A percentile compares a stretch with the other conserved stretches of the same genome.
Conservation (phyloP, 768 basidiomycete genomes). For the Boletellus emodensis region DNA sequence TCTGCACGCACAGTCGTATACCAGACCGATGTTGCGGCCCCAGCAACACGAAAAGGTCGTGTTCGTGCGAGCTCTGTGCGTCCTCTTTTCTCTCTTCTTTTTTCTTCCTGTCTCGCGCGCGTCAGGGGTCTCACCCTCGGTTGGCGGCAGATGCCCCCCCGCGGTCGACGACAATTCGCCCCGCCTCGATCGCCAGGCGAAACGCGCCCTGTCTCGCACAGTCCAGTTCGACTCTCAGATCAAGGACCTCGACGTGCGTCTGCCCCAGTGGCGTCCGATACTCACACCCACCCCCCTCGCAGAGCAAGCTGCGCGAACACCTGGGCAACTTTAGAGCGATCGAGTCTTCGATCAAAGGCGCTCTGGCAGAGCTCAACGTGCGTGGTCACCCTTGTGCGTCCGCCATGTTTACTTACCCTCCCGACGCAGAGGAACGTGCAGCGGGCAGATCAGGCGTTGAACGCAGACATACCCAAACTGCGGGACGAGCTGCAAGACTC, state of each 20-base stretch:
- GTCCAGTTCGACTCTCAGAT: conserved; percentile 51
- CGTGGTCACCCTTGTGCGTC: conserved; percentile 11
- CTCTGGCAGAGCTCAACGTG: conserved; percentile 58
- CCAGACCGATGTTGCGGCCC: not conserved
- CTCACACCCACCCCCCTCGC: not conserved
- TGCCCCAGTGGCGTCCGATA: too few species aligned
- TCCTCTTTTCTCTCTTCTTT: not conserved
- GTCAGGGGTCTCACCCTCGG: conserved; percentile 13
- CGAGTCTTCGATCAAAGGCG: conserved; percentile 64
- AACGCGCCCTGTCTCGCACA: conserved; percentile 44
- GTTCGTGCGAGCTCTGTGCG: conserved; percentile 12
- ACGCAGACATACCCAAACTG: conserved; percentile 59
- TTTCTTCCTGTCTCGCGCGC: not conserved
- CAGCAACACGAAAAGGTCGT: conserved; percentile 1
- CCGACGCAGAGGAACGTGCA: conserved; percentile 48
- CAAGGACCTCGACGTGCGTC: conserved; percentile 56
- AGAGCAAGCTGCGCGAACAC: conserved; percentile 66
- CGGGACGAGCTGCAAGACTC: conserved; percentile 59
- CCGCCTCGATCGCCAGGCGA: conserved; percentile 42
- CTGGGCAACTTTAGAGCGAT: conserved; percentile 73
- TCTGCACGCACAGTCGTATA: not conserved
- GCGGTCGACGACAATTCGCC: conserved; percentile 5
- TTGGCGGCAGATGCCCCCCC: conserved; percentile 4
- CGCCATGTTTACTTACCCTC: not conserved
- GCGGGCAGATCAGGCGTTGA: conserved; percentile 56